Conservation (phyloP, 805 yeast species). For the Wickerhamomyces canadensis region DNA sequence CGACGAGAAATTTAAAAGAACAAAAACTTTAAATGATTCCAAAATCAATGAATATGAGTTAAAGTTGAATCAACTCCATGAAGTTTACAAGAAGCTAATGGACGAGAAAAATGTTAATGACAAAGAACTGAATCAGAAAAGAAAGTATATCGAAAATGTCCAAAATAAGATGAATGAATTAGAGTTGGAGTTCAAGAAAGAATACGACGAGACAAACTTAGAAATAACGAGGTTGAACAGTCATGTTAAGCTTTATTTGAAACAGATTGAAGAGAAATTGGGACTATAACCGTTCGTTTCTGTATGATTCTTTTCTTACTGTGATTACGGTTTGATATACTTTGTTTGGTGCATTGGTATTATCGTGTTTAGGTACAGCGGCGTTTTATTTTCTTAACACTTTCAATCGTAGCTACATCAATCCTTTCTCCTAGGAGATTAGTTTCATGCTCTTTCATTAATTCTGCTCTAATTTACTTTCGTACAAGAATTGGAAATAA, state of each 20-base stretch:
- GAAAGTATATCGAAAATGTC: conserved; percentile 31
- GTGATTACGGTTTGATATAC: too few species aligned
- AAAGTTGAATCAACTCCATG: conserved; percentile 30
- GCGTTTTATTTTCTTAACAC: too few species aligned
- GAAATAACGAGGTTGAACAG: conserved; percentile 21
- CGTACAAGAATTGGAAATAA: conserved; percentile 57
- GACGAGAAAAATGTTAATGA: conserved; percentile 34
- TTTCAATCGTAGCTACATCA: too few species aligned
- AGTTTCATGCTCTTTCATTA: too few species aligned
- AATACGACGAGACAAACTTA: conserved; percentile 32
- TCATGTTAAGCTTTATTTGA: conserved; percentile 21
- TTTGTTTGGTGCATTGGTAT: too few species aligned
- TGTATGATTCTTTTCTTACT: not conserved
- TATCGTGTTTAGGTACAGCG: too few species aligned
- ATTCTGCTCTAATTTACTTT: too few species aligned
- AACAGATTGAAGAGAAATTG: conserved; percentile 21
- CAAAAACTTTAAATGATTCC: conserved; percentile 32
- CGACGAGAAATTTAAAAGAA: conserved; percentile 35
- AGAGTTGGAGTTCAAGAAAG: conserved; percentile 32
- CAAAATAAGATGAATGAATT: conserved; percentile 30
- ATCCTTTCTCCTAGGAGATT: too few species aligned
- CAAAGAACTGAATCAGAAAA: conserved; percentile 30
- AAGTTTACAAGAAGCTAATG: conserved; percentile 31
- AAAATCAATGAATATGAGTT: conserved; percentile 29
- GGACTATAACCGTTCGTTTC: conserved; percentile 5